Evolutionary conservation across 768 basidiomycete species (phyloP), one percentile per base, ranked within the genome.

Genomic region (Amanita exitialis): DNA sequence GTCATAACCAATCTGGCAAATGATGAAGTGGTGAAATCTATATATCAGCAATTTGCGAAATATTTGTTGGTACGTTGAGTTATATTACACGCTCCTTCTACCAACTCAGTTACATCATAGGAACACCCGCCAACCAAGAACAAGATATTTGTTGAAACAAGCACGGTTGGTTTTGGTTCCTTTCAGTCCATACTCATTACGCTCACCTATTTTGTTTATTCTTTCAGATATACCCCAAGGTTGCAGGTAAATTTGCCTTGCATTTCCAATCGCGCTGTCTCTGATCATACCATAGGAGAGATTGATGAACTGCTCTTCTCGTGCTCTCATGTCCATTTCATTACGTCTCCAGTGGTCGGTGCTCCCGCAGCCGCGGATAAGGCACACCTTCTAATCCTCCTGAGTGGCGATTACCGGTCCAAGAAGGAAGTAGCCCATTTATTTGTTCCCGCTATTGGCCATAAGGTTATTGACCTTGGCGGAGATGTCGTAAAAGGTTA

Each of bases 111-210:
- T 47, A 35, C n/a, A n/a, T n/a, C n/a, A 59, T 59, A 69, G 80
- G 69, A 60, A 59, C 57, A 59, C 18, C 71, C 73, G 27, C 71
- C 76, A 1, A 61, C 71, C 6, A 72, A 67, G 60, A 64, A 71
- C 56, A 91, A 83, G 62, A 85, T 90, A 42, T 90, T 93, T 56
- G 83, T 91, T 28, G 90, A 94, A 57, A 90, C 85, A 10, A 82
- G 82, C 66, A 94, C 90, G 2, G 87, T 89, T 49, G 51, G 80
- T 67, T n/a, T 8, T n/a, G 32, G 13, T 32, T 28, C 9, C 28
- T 35, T 30, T 27, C 25, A 18, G 49, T 41, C 9, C 51, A 4
- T 20, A 42, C 35, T 21, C 18, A 35, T n/a, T 15, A 16, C 21
- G 21, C 15, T n/a, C 51, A 42, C 20, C 28, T 25, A 45, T 49